A percentile compares a stretch with the other conserved stretches of the same genome.
Evolutionary conservation across 148 eudicot genomes (phyloP).

Genomic region (Mesembryanthemum crystallinum): DNA sequence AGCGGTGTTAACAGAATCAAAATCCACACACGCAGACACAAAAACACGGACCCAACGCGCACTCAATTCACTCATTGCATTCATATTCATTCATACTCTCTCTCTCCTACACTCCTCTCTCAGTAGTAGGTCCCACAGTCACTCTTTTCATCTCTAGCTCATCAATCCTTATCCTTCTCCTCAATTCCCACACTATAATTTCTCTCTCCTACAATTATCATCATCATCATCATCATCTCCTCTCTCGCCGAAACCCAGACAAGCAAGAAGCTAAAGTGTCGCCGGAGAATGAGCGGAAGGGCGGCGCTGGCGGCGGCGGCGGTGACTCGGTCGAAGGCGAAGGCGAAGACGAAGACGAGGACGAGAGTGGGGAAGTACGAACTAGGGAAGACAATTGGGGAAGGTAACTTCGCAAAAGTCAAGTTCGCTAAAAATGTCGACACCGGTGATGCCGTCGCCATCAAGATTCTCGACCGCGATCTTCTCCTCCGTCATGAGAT

Average conservation of each 20-base stretch:
- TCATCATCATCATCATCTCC: background rate
- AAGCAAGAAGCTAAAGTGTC: too few species aligned
- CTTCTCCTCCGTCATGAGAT: slow-evolving; percentile 65
- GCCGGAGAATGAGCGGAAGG: slow-evolving; percentile 35
- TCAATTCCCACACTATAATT: background rate
- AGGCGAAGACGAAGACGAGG: slow-evolving; percentile 21
- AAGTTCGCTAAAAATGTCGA: slow-evolving; percentile 57
- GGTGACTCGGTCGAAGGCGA: background rate
- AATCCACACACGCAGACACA: too few species aligned
- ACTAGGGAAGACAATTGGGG: slow-evolving; percentile 74
- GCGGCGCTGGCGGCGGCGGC: background rate
- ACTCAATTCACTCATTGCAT: too few species aligned
- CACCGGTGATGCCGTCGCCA: slow-evolving; percentile 58
- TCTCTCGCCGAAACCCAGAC: background rate
- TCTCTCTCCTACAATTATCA: background rate
- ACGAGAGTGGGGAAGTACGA: slow-evolving; percentile 81
- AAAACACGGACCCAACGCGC: too few species aligned
- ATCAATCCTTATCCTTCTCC: background rate
- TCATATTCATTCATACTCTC: too few species aligned
- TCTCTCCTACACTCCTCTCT: too few species aligned
- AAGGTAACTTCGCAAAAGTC: slow-evolving; percentile 84
- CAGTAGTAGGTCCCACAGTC: too few species aligned
- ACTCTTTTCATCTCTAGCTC: too few species aligned
- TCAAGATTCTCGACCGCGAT: slow-evolving; percentile 76
- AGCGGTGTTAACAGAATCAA: too few species aligned